Evolutionary conservation across 2,329 filamentous ascomycete genomes (phyloP).

Genomic region (Huntiella moniliformis): DNA sequence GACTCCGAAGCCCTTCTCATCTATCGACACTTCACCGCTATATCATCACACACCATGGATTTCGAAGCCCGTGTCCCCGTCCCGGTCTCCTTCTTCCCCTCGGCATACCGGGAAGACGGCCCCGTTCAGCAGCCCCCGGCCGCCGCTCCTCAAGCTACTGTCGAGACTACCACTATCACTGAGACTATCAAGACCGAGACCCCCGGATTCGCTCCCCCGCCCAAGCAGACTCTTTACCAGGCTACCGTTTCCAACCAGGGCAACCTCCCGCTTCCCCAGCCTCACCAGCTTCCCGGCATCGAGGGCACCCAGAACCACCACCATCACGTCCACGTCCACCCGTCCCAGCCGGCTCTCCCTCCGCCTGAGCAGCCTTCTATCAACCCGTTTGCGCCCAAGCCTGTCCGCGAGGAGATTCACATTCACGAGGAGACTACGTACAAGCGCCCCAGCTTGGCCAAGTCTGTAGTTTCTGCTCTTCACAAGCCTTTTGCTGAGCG

Average conservation of each 20-base stretch:
- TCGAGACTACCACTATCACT: slow-evolving; percentile 18
- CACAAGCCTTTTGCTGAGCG: slow-evolving; percentile 2
- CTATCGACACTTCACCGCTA: neutral
- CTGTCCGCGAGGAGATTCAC: slow-evolving; percentile 2
- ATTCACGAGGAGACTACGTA: slow-evolving; percentile 11
- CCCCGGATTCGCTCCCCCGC: neutral
- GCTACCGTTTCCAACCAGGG: slow-evolving; percentile 6
- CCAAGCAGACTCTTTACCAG: slow-evolving; percentile 12
- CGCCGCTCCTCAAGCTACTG: slow-evolving; percentile 17
- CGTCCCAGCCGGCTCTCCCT: neutral
- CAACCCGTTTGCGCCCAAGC: slow-evolving; percentile 5
- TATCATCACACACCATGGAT: slow-evolving; percentile 60
- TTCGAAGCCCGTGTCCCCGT: slow-evolving; percentile 99
- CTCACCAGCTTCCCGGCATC: slow-evolving; percentile 3
- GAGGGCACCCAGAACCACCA: slow-evolving; percentile 5
- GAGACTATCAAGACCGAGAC: slow-evolving; percentile 11
- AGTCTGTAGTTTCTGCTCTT: slow-evolving; percentile 6
- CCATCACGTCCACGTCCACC: slow-evolving; percentile 6
- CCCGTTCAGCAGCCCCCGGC: slow-evolving; percentile 15
- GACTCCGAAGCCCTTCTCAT: neutral
- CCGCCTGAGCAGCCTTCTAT: neutral
- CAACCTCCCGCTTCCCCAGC: slow-evolving; percentile 3
- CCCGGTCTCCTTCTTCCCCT: slow-evolving; percentile 99
- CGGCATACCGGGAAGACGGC: slow-evolving; percentile 59
- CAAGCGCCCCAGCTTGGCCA: slow-evolving; percentile 5